Percentiles rank a stretch among this genome's conserved stretches.
These are phyloP conservation scores for Melaleuca quinquenervia DNA, from an alignment of 345 rosid genomes.

Conservation along the genomic window DNA sequence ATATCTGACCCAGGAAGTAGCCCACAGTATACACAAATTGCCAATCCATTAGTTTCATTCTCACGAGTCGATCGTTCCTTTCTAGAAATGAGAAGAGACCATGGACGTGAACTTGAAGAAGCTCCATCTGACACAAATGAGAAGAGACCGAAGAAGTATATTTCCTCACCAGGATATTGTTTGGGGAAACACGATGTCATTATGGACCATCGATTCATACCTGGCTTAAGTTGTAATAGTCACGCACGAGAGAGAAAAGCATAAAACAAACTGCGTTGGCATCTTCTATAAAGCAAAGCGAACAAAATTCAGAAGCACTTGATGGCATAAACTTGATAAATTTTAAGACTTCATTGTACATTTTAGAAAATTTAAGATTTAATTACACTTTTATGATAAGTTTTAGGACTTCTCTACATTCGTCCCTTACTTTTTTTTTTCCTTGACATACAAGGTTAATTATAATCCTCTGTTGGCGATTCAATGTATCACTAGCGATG, in stretches of 20 bases:
- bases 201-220: not conserved
- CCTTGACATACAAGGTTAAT: too few relatives aligned
- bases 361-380: not conserved
- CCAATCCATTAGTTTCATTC: not conserved
- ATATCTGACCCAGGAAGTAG: not conserved
- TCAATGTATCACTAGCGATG: too few relatives aligned
- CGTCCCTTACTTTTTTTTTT: too few relatives aligned
- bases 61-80: not conserved
- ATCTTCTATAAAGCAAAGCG: not conserved
- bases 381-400: not conserved
- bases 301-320: not conserved
- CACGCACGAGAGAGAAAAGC: not conserved
- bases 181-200: not conserved
- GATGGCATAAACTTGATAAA: not conserved
- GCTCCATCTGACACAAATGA: not conserved
- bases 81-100: not conserved
- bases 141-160: not conserved
- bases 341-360: rapidly evolving
- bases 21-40: not conserved
- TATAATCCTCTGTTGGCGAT: too few relatives aligned
- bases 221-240: not conserved
- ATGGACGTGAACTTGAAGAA: not conserved
- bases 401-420: too few relatives aligned
- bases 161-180: not conserved
- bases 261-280: not conserved